Conservation (phyloP, 768 basidiomycete genomes). For the Leccinellum rugosiceps region DNA sequence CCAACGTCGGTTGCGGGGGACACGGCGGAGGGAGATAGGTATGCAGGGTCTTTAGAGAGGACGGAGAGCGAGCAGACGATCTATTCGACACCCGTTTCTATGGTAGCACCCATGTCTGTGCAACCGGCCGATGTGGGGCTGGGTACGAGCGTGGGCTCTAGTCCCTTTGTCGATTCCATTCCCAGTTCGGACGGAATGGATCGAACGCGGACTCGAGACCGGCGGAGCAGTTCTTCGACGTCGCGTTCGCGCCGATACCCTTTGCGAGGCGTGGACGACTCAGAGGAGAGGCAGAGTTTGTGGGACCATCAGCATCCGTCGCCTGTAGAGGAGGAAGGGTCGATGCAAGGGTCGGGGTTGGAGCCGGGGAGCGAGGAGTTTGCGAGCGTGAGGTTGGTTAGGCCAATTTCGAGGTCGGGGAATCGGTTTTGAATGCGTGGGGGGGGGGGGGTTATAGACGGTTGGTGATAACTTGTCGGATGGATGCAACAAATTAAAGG, state of each 20-base stretch:
- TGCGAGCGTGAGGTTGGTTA: neutral
- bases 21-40: neutral
- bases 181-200: neutral
- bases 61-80: constrained; percentile 15
- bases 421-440: neutral
- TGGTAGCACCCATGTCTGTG: neutral
- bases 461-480: too few relatives aligned
- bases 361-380: neutral
- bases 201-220: constrained; percentile 23
- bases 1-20: neutral
- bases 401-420: neutral
- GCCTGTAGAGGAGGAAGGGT: constrained; percentile 20
- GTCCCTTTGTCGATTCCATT: neutral
- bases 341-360: neutral
- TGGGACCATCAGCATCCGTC: constrained; percentile 40
- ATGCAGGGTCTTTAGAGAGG: constrained; percentile 6
- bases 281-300: constrained; percentile 59
- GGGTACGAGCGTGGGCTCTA: neutral
- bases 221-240: constrained; percentile 36
- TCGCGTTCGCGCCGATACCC: constrained; percentile 48
- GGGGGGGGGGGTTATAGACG: too few relatives aligned
- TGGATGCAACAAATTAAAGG: neutral
- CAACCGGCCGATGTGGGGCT: neutral
- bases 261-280: constrained; percentile 47
- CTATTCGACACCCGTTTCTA: constrained; percentile 13